Evolutionary conservation across 2,329 filamentous ascomycete genomes (phyloP), one percentile per base, ranked within the genome.

Genomic region (Hypoxylon sp.): DNA sequence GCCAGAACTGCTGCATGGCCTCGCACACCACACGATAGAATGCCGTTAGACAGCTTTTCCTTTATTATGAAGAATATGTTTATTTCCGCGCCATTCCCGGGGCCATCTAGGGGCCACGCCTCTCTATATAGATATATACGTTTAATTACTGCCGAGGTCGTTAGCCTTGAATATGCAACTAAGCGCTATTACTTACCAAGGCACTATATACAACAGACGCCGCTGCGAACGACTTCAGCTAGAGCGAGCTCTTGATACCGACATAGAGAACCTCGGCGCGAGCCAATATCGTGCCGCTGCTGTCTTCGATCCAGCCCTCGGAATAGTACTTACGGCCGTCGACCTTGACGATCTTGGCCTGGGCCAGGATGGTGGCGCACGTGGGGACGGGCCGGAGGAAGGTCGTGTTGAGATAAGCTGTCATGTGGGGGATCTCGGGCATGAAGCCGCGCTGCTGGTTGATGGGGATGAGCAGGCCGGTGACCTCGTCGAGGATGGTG

Each of bases 401-500:
- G 15, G 71, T 77, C 2, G 82, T 79, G 48, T 85, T 85, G 48
- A 88, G 69, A 67, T 83, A 81, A 4, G 76, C 82, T 9, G 83
- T 85, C 67, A 82, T 76, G 13, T 75, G 71, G 13, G 69, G 45
- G 1, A 53, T 42, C 3, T 58, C 35, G 4, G 64, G 55, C 5
- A 69, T 55, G 3, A 47, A 26, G n/a, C 53, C 52, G 2, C 62
- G 58, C 23, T 57, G 46, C 27, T 57, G 51, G 59, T 83, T 82
- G 23, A 78, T 64, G 2, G 74, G 73, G 8, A 83, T 72, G 15
- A 85, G 60, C 4, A 80, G 73, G 1, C 84, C 83, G 68, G 83
- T 80, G 4, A 75, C 72, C 67, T 88, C 85, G 66, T 88, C 85
- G 18, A 88, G 69, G n/a, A 88, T 68, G 0, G 81, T 78, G 7